Base-by-base conservation (phyloP, 768 basidiomycete species). In the Coprinopsis strossmayeri region DNA sequence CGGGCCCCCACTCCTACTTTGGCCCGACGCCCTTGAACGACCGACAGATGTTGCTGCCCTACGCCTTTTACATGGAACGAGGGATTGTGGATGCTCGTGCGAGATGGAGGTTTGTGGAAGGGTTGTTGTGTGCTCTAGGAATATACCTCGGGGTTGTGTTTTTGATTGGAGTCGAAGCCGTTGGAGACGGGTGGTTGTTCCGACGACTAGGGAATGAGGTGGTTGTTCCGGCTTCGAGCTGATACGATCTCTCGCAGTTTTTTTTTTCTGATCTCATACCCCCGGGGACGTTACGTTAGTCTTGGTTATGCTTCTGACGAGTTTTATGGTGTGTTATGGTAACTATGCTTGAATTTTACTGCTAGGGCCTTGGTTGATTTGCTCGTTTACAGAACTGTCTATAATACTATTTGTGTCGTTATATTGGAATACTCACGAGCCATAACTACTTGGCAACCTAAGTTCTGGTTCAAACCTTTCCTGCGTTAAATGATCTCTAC, bases 21-120 rank as follows among this genome's bases (percentile, higher is more conserved):
- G 68, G 66, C 35, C 67, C 71, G 15, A 71, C 69, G 28, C 71
- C 66, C 12, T 59, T 67, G n/a, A 67, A 61, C 5, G 61, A 65
- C 20, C 47, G 57, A n/a, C 66, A 66, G 50, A 55, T 59, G 1
- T 51, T 66, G 7, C 56, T 70, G 18, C 68, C 67, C 30, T 67
- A 70, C 45, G 64, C 64, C 20, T 71, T 73, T 57, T 69, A 72
- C 51, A 71, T 67, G 15, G 51, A 57, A 9, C 55, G 55, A 13
- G 61, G 55, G 10, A 59, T 60, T 9, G 69, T 69, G 23, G 70
- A 68, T 55, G 39, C 57, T 2, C 59, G 72, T 44, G 72, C 72
- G 20, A 58, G 65, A 30, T 55, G 59, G 60, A 59, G 73, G 55
- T 73, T 74, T 55, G 55, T 62, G 5, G 59, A 57, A 20, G 62